Evolutionary conservation across 164 flowering plant genomes (phyloP), one percentile per base, ranked within the genome.

Genomic region (Magnolia sinica): DNA sequence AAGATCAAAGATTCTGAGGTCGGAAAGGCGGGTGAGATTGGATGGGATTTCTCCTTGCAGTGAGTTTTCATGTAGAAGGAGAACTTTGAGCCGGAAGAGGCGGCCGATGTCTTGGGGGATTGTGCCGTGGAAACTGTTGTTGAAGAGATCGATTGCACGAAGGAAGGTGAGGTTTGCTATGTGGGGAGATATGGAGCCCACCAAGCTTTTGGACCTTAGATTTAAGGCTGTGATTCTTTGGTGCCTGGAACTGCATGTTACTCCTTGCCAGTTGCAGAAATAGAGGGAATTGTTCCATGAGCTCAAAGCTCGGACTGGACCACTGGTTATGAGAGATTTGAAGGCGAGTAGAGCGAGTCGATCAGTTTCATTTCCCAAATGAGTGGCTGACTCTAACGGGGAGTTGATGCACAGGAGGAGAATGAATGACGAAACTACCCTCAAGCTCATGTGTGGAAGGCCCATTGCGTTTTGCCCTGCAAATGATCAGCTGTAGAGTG

Each of bases 181-280:
- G 49, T 10, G 14, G 71, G 49, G 45, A 65, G 68, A 65, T 65
- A 22, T 18, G 20, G 74, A 24, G 22, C 74, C 74, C 11, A 24
- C 50, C 74, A 50, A 45, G 51, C 50, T 18, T 13, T 13, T 27
- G 7, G 19, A 11, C 5, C 0, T 29, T 9, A 70, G 73, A 20
- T 29, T 27, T 20, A 70, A 45, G 51, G 18, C 18, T 14, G 51
- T 20, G 51, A 70, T 50, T 70, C 73, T 70, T 45, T 70, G 50
- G 9, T 27, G 3, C 1, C 51, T 14, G 14, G 4, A 14, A 27
- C 73, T 70, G 73, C 73, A 27, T 19, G 20, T 19, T 0, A 59
- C 64, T 59, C 73, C 73, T 19, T 14, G 50, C 74, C 74, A 72
- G 3, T 72, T 22, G 74, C 74, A 72, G 74, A 72, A 72, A 59